Percentiles rank a stretch among this genome's conserved stretches.
Evolutionary conservation across 2,329 filamentous ascomycete genomes (phyloP).

Genomic region (Thelonectria olida): DNA sequence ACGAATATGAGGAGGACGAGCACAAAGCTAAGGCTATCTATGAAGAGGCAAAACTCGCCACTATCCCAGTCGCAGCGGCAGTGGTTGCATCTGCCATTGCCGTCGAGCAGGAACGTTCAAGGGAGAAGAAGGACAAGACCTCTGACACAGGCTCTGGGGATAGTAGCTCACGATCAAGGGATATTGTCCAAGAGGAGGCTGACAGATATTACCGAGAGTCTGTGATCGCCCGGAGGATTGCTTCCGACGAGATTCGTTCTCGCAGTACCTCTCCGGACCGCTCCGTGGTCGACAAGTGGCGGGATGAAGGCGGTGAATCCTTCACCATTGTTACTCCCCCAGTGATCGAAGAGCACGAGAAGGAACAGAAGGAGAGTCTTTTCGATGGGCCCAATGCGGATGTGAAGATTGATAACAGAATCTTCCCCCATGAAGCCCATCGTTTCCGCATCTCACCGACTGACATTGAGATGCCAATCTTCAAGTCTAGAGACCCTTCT

Average conservation of each 20-base stretch:
- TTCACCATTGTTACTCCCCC: constrained; percentile 65
- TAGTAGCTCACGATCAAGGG: constrained; percentile 43
- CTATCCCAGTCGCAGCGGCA: constrained; percentile 57
- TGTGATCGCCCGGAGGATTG: constrained; percentile 62
- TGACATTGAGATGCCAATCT: constrained; percentile 44
- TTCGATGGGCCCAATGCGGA: constrained; percentile 72
- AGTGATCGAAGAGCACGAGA: constrained; percentile 54
- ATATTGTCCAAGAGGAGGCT: constrained; percentile 65
- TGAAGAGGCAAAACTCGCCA: constrained; percentile 57
- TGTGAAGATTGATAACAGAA: constrained; percentile 67
- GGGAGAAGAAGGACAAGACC: constrained; percentile 45
- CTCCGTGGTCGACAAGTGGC: constrained; percentile 66
- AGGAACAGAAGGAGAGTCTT: constrained; percentile 54
- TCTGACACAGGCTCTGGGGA: constrained; percentile 47
- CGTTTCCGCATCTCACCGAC: constrained; percentile 44
- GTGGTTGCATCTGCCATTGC: constrained; percentile 58
- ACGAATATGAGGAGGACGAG: constrained; percentile 50
- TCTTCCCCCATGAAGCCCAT: constrained; percentile 62
- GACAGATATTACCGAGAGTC: constrained; percentile 67
- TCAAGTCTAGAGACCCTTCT: constrained; percentile 61
- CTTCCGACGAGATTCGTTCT: constrained; percentile 62
- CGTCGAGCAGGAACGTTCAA: constrained; percentile 50
- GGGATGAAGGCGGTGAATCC: constrained; percentile 47
- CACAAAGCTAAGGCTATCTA: constrained; percentile 55
- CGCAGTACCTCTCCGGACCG: constrained; percentile 60